Evolutionary conservation across 495 filamentous ascomycete species (phyloP).

Genomic region (Talaromyces proteolyticus): DNA sequence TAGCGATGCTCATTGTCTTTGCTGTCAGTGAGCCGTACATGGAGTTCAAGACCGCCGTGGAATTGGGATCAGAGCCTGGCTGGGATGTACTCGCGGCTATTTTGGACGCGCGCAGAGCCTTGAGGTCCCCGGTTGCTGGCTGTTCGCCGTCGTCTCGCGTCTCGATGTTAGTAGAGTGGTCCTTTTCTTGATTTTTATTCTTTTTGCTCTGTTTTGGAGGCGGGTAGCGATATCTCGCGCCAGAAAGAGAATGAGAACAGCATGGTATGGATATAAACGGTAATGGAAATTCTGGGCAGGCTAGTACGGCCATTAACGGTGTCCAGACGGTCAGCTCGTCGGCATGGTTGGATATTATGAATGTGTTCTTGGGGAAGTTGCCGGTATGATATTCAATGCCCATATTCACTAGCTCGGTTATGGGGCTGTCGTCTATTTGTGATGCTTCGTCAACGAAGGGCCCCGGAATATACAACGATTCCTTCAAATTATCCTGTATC

Average conservation of each 20-base stretch:
- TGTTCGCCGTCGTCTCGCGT: neutral
- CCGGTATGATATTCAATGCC: conserved; percentile 55
- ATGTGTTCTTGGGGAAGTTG: conserved; percentile 66
- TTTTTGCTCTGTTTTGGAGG: conserved; percentile 40
- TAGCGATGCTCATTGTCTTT: conserved; percentile 61
- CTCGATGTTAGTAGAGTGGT: neutral
- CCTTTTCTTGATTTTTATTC: neutral
- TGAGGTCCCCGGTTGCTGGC: conserved; percentile 31
- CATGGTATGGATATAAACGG: conserved; percentile 92
- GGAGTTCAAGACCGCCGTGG: conserved; percentile 26
- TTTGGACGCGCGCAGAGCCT: conserved; percentile 29
- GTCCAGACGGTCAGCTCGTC: conserved; percentile 97
- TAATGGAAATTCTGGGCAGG: conserved; percentile 39
- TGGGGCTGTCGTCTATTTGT: neutral
- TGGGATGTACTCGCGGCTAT: conserved; percentile 23
- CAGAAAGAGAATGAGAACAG: conserved; percentile 83
- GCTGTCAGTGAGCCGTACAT: conserved; percentile 70
- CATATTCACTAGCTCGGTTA: conserved; percentile 7
- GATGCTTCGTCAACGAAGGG: conserved; percentile 32
- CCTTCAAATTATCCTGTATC: conserved; percentile 51
- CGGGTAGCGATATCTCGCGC: conserved; percentile 65
- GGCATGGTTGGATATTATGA: conserved; percentile 94
- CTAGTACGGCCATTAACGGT: conserved; percentile 74
- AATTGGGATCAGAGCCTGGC: conserved; percentile 18
- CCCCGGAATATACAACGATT: conserved; percentile 69